Evolutionary conservation across 177 flowering plant species (phyloP).

Genomic region (Vitis hybrid): DNA sequence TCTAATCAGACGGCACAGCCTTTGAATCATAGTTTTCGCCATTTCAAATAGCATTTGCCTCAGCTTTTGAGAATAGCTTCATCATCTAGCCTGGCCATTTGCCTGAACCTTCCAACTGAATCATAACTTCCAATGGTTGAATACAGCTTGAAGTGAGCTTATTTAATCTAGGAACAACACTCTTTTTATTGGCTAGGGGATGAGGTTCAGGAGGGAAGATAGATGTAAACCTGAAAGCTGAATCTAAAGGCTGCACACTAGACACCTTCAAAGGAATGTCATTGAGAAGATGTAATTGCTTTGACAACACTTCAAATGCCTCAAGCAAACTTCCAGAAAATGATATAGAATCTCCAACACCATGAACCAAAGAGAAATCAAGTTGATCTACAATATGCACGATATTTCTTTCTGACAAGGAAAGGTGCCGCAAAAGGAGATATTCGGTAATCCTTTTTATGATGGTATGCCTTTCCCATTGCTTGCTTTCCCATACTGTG

Average conservation of each 20-base stretch:
- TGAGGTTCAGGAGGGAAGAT: slow-evolving; percentile 90
- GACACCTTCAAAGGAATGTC: slow-evolving; percentile 83
- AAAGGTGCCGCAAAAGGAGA: slow-evolving; percentile 68
- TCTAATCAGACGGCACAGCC: too few species aligned
- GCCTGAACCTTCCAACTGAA: slow-evolving; percentile 42
- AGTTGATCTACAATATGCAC: slow-evolving; percentile 69
- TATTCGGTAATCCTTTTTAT: slow-evolving; percentile 67
- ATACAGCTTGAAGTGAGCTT: slow-evolving; percentile 59
- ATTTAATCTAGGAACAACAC: slow-evolving; percentile 22
- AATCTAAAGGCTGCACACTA: slow-evolving; percentile 83
- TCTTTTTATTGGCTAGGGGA: slow-evolving; percentile 61
- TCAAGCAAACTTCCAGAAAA: slow-evolving; percentile 47
- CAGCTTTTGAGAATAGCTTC: too few species aligned
- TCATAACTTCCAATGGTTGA: slow-evolving; percentile 80
- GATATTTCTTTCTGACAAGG: slow-evolving; percentile 53
- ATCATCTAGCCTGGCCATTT: too few species aligned
- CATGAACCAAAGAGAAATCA: slow-evolving; percentile 73
- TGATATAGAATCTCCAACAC: slow-evolving; percentile 69
- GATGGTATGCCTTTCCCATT: slow-evolving; percentile 79
- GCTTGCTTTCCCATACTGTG: slow-evolving; percentile 82
- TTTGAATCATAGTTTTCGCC: too few species aligned
- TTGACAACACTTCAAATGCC: slow-evolving; percentile 73
- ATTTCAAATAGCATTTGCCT: too few species aligned
- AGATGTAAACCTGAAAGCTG: slow-evolving; percentile 92
- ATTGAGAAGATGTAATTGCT: slow-evolving; percentile 60